These are phyloP conservation scores for Grammothele lineata DNA, from an alignment of 768 basidiomycete genomes.

Conservation along the genomic window DNA sequence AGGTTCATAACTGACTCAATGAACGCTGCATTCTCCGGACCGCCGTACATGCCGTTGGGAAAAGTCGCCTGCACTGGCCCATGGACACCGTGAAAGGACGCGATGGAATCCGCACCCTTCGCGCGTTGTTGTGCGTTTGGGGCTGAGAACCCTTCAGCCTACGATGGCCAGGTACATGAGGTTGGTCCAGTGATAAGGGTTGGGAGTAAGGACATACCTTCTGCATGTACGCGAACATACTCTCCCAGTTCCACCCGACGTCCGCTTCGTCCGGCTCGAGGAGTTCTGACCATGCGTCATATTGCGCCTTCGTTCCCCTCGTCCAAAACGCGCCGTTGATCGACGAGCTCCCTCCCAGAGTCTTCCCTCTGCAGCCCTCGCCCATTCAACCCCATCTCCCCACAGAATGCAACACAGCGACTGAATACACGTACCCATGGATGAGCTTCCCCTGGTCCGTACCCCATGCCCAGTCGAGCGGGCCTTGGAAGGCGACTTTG, in stretches of 20 bases:
- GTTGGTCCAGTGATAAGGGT: no score
- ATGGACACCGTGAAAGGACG: slow-evolving; percentile 43
- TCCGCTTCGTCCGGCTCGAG: background rate
- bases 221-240: slow-evolving; percentile 18
- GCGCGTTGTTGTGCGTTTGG: slow-evolving; percentile 41
- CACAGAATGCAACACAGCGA: no score
- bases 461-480: slow-evolving; percentile 28
- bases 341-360: slow-evolving; percentile 31
- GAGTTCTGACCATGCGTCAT: slow-evolving; percentile 15
- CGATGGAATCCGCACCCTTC: slow-evolving; percentile 41
- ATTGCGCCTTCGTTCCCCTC: background rate
- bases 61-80: slow-evolving; percentile 55
- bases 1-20: slow-evolving; percentile 41
- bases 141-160: slow-evolving; percentile 47
- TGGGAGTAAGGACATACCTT: slow-evolving; percentile 12
- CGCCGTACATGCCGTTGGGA: slow-evolving; percentile 47
- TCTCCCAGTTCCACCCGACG: slow-evolving; percentile 22
- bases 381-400: background rate
- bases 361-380: slow-evolving; percentile 38
- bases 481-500: slow-evolving; percentile 28
- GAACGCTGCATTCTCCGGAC: slow-evolving; percentile 35
- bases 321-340: slow-evolving; percentile 1
- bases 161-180: no score
- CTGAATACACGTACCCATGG: slow-evolving; percentile 28
- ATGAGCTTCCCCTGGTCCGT: background rate